Evolutionary conservation across 2,329 filamentous ascomycete genomes (phyloP).

Genomic region (Aureobasidium sp.): DNA sequence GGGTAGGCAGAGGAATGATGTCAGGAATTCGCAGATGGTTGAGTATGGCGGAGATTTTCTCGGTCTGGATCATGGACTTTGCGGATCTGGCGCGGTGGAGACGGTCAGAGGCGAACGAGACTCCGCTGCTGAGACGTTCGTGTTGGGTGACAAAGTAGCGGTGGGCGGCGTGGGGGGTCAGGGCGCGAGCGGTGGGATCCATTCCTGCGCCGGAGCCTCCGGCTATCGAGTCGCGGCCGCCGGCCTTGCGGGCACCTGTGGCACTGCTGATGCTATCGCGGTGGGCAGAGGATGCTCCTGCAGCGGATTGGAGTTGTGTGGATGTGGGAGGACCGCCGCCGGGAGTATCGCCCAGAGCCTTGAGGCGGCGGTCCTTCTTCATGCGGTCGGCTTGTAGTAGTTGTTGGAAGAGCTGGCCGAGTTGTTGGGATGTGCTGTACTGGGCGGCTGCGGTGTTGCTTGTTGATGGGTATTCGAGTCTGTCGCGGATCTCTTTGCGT

Average conservation of each 20-base stretch:
- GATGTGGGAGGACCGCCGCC: conserved; percentile 19
- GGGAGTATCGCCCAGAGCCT: conserved; percentile 17
- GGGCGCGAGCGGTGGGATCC: conserved; percentile 41
- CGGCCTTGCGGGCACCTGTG: conserved; percentile 24
- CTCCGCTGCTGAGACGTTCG: conserved; percentile 75
- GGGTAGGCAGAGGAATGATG: conserved; percentile 64
- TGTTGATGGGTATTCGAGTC: conserved; percentile 71
- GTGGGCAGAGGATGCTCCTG: conserved; percentile 20
- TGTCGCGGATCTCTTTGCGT: conserved; percentile 73
- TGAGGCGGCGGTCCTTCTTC: conserved; percentile 63
- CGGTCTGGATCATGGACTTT: conserved; percentile 66
- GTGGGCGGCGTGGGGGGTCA: conserved; percentile 66
- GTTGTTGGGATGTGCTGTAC: conserved; percentile 72
- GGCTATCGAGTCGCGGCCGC: conserved; percentile 32
- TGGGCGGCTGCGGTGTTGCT: conserved; percentile 53
- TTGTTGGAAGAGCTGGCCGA: conserved; percentile 72
- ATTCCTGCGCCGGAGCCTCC: conserved; percentile 24
- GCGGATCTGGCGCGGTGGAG: conserved; percentile 70
- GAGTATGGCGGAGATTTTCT: conserved; percentile 64
- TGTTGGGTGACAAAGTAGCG: conserved; percentile 66
- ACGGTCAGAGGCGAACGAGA: conserved; percentile 80
- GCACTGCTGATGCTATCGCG: conserved; percentile 36
- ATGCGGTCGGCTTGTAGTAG: conserved; percentile 76
- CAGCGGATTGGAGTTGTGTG: conserved; percentile 15
- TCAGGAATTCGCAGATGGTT: conserved; percentile 62